These are phyloP conservation scores for Schoenoplectus tabernaemontani DNA, from an alignment of 202 grass and related monocot species.

Conservation along the genomic window DNA sequence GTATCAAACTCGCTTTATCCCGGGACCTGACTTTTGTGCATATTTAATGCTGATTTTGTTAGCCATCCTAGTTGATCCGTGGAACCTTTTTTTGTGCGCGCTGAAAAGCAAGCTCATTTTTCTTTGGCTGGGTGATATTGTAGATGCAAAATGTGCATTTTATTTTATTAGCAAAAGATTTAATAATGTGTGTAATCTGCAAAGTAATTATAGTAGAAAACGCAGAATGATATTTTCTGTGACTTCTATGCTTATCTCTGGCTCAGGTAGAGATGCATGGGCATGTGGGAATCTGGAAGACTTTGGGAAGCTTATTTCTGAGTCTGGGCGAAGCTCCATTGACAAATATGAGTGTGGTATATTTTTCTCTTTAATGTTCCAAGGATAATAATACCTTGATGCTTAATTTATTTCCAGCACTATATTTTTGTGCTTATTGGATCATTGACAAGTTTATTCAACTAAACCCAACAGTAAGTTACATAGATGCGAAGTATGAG, in stretches of 20 bases:
- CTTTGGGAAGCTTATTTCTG: conserved; percentile 61
- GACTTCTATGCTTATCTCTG: neutral
- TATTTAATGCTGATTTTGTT: neutral
- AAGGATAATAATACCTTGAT: neutral
- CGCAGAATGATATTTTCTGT: neutral
- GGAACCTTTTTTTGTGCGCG: neutral
- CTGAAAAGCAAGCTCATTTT: neutral
- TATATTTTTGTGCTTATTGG: conserved; percentile 2
- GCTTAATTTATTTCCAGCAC: neutral
- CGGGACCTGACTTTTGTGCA: neutral
- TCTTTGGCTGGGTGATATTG: neutral
- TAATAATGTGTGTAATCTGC: neutral
- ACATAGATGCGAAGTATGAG: neutral
- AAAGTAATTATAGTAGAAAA: neutral
- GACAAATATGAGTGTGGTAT: conserved; percentile 90
- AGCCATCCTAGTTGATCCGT: neutral
- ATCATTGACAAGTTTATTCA: neutral
- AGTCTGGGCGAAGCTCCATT: conserved; percentile 83
- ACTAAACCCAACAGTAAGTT: neutral
- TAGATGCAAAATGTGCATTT: neutral
- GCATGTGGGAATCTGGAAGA: conserved; percentile 62
- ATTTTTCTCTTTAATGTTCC: neutral
- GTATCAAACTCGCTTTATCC: neutral
- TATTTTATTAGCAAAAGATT: neutral
- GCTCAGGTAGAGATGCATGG: conserved; percentile 63